Evolutionary conservation across 192 early-diverging fungal species (phyloP), one percentile per base, ranked within the genome.

Genomic region (Coemansia sp.): DNA sequence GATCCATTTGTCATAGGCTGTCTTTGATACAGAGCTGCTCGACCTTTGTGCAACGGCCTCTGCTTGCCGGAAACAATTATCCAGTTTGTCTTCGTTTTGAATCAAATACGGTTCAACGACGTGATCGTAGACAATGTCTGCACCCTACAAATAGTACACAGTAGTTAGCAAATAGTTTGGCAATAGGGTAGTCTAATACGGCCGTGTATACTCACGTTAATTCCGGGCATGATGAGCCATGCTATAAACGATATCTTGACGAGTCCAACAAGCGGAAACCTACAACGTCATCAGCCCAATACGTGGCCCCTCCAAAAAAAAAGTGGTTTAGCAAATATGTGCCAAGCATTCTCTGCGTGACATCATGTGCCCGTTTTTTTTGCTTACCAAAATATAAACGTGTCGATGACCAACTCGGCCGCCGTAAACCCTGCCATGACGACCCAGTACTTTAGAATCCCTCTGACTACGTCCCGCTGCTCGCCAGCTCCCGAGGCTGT

Each of bases 321-420:
- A 22, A 9, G n/a, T 11, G 49, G 49, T 7, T 50, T 60, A 60
- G 57, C 5, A 18, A 16, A 5, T 60, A 5, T 34, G 29, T 31
- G 55, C 16, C 29, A 12, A 27, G 29, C 55, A 29, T 33, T 22
- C 50, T 39, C 50, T 39, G 50, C 62, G 31, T 43, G 43, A 15
- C 10, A 60, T 50, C 13, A 36, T 36, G 15, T 4, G 36, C 36
- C 36, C 9, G 36, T 7, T 9, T 33, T 22, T 15, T 16, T 22
- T 69, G 47, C 81, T 71, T 84, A 80, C 85, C 85, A 86, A 66
- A 86, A 86, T 16, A 86, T 67, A 67, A 86, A 83, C 53, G 75
- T 80, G 70, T 86, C 85, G 27, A 75, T 53, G 33, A 83, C 75
- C 20, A 86, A 55, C 62, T 86, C 85, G 27, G 66, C 81, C 12